Evolutionary conservation across 148 eudicot species (phyloP), one percentile per base, ranked within the genome.

Genomic region (Hydrangea macrophylla): DNA sequence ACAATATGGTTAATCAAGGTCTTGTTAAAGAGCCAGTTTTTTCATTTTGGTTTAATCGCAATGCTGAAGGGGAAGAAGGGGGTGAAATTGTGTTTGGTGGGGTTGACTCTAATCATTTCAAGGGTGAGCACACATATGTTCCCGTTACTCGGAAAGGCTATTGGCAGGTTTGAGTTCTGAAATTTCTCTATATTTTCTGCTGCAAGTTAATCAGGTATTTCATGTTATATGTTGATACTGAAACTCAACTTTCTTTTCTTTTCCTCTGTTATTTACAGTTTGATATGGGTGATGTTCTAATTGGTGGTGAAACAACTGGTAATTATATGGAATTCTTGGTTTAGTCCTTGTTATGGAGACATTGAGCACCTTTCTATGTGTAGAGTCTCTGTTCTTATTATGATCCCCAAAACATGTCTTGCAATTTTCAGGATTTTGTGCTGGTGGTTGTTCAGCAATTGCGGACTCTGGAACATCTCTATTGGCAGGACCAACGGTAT

Each of bases 401-500:
- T 64, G 68, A 18, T 40, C 23, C 24, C 53, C 48, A 51, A 30
- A 24, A 54, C 53, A 54, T 51, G 23, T 39, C 51, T 40, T 23
- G 6, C 5, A 8, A 9, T 64, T 79, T 81, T 71, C 88, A 92
- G 98, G 93, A 79, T 89, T 73, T 70, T 92, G 98, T 65, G 69
- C 71, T 76, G 81, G 61, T 67, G 93, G 96, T 60, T 92, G 98
- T 77, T 81, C 98, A 36, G 96, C 98, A 50, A 92, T 92, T 69
- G 98, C 96, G 35, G 98, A 92, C 78, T 92, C 98, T 78, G 98
- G 98, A 65, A 92, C 96, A 31, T 89, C 98, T 72, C 78, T 89
- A 77, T 73, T 92, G 88, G 93, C 98, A 74, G 98, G 98, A 67
- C 98, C 98, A 50, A 87, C 89, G 60, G 98, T 92, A 89, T 22